phyloP scores from a whole-genome alignment of 177 flowering plant species.

The Vitis hybrid region DNA sequence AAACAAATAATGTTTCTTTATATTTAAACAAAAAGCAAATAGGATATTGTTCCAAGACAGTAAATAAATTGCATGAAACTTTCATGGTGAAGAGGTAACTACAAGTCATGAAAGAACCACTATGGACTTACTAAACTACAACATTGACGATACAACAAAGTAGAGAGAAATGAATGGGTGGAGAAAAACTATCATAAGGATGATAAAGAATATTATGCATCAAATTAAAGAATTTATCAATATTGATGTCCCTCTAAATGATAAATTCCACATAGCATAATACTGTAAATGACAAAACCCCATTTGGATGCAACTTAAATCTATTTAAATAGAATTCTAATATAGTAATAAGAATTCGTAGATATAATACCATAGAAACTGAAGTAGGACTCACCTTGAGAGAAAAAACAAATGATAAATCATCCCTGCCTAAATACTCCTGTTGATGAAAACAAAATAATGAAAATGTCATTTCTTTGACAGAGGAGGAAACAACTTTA shows the following conservation, averaged over 20 bases:
- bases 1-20: too few relatives aligned
- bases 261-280: background rate
- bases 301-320: background rate
- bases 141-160: background rate
- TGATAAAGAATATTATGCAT: background rate
- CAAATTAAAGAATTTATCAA: background rate
- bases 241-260: background rate
- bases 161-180: background rate
- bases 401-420: constrained; percentile 80
- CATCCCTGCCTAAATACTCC: constrained; percentile 89
- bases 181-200: background rate
- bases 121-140: too few relatives aligned
- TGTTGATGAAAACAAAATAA: constrained; percentile 22
- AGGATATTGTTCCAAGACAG: too few relatives aligned
- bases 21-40: too few relatives aligned
- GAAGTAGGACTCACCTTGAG: constrained; percentile 54
- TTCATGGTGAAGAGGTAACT: too few relatives aligned
- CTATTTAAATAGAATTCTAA: background rate
- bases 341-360: constrained; percentile 3
- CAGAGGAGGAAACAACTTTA: background rate
- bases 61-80: background rate
- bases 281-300: background rate
- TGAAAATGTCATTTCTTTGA: background rate
- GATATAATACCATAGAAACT: background rate
- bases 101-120: background rate